A percentile compares a stretch with the other conserved stretches of the same genome.
These are phyloP conservation scores for Malania oleifera DNA, from an alignment of 164 flowering plant species.

Conservation along the genomic window DNA sequence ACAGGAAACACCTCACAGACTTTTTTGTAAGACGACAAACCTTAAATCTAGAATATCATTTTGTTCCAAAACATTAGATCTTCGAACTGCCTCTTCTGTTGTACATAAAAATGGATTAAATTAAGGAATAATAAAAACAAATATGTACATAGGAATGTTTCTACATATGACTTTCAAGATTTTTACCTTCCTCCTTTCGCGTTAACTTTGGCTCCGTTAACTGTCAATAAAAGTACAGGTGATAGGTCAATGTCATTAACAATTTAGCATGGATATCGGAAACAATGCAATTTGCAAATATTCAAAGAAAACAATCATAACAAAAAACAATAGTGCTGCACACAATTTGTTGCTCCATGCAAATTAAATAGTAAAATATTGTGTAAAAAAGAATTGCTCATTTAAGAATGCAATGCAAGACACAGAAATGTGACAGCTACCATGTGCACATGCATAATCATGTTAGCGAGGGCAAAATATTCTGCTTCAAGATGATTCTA, in stretches of 20 bases:
- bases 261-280: neutral
- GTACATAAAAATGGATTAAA: slow-evolving; percentile 13
- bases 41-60: slow-evolving; percentile 55
- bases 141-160: neutral
- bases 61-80: slow-evolving; percentile 69
- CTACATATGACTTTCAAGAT: neutral
- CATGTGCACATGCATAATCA: too few species aligned
- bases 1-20: neutral
- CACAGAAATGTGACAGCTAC: neutral
- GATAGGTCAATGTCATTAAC: neutral
- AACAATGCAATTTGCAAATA: neutral
- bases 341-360: too few species aligned
- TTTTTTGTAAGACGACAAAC: slow-evolving; percentile 27
- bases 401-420: neutral
- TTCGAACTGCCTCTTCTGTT: slow-evolving; percentile 78
- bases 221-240: slow-evolving; percentile 33
- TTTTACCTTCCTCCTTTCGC: slow-evolving; percentile 71
- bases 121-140: neutral
- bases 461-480: too few species aligned
- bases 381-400: neutral
- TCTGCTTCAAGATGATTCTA: too few species aligned
- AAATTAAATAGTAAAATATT: neutral
- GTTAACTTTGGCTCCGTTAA: slow-evolving; percentile 56
- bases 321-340: too few species aligned
- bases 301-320: neutral